A percentile compares a stretch with the other conserved stretches of the same genome.
Conservation (phyloP, 2,329 filamentous ascomycete genomes). For the Apiospora malaysiana region DNA sequence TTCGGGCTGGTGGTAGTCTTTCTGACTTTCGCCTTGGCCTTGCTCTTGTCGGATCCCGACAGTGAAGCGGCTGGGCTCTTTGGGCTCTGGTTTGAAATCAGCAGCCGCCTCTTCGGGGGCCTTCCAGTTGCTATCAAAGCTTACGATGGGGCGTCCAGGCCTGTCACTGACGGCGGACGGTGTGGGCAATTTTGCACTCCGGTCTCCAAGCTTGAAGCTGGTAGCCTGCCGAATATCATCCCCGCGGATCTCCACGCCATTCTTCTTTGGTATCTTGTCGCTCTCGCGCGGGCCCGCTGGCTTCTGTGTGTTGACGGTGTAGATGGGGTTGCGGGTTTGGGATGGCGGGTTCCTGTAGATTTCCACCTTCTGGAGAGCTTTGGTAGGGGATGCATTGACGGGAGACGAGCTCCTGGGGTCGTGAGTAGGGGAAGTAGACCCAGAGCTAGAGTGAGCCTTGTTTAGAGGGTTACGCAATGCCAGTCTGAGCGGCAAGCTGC, state of each 20-base stretch:
- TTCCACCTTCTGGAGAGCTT: constrained; percentile 63
- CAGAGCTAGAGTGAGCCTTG: constrained; percentile 58
- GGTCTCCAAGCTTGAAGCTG: constrained; percentile 84
- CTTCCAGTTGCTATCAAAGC: constrained; percentile 88
- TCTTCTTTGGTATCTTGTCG: constrained; percentile 65
- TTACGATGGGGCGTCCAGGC: constrained; percentile 93
- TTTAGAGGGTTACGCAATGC: constrained; percentile 71
- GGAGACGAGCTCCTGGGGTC: constrained; percentile 27
- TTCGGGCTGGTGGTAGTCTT: constrained; percentile 34
- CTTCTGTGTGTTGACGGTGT: constrained; percentile 68
- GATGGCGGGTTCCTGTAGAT: constrained; percentile 85
- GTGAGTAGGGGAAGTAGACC: constrained; percentile 30
- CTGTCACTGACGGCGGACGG: constrained; percentile 91
- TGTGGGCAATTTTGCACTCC: constrained; percentile 84
- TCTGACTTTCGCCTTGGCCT: constrained; percentile 33
- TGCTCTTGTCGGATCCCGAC: constrained; percentile 30
- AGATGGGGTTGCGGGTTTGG: constrained; percentile 81
- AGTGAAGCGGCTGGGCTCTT: constrained; percentile 46
- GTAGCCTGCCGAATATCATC: constrained; percentile 91
- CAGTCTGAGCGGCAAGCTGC: constrained; percentile 54
- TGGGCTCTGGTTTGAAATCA: constrained; percentile 67
- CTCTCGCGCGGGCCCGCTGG: constrained; percentile 39
- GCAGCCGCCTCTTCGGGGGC: constrained; percentile 72
- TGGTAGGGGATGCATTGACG: constrained; percentile 46
- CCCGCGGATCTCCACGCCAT: constrained; percentile 81